Evolutionary conservation across 352 stramenopile species (phyloP), one percentile per base, ranked within the genome.

Genomic region (Halophytophthora batemanensis): DNA sequence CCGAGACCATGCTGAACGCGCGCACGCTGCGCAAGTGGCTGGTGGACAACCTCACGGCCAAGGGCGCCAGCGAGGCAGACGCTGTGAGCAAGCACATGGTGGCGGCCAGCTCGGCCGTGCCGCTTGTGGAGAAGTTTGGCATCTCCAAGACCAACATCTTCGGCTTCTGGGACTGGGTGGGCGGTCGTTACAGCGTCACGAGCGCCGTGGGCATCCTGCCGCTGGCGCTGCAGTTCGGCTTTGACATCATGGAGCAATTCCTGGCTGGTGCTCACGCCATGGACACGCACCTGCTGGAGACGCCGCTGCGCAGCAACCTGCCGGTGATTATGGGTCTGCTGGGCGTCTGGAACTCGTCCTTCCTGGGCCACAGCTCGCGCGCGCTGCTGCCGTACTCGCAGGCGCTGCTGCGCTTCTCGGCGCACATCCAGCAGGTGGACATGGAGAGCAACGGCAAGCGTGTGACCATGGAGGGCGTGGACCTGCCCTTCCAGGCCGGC

Each of bases 361-460:
- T 99, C 78, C 70, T 99, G 59, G 95, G 95, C 59, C 94, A 98
- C 74, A 76, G 80, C 58, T 88, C 87, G 37, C 77, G 93, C 39
- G 93, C 89, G 14, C 62, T 98, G 54, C 77, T 99, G 53, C 86
- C 87, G 50, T 96, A 98, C 74, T 89, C 86, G 18, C 90, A 98
- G 72, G 88, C 96, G 33, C 77, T 99, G 36, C 65, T 96, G 40
- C 86, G 89, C 51, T 98, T 99, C 68, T 83, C 97, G 13, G 93
- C 95, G 2, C 91, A 99, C 75, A 98, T 99, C 61, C 97, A 99
- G 77, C 93, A 98, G 67, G 92, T 99, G 29, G 97, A 99, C 73
- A 99, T 99, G 96, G 96, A 99, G 74, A 96, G 77, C 69, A 99
- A 99, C 74, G 97, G 97, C 35, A 99, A 99, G 87, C 81, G 95